These are phyloP conservation scores for Paxillus involutus DNA, from an alignment of 768 basidiomycete species.

Conservation along the genomic window DNA sequence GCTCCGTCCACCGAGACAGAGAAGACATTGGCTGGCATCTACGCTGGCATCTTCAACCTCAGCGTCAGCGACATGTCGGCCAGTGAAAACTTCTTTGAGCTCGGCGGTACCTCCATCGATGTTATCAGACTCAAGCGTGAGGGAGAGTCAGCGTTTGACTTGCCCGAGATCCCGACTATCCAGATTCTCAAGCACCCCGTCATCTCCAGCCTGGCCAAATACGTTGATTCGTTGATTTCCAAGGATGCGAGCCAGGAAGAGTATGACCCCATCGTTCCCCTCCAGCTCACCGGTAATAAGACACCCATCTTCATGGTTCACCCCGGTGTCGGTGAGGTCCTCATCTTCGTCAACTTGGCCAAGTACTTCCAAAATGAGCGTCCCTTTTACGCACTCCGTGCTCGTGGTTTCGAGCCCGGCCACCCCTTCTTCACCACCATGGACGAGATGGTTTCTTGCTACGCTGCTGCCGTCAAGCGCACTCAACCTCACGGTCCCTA, in stretches of 20 bases:
- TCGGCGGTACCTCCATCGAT: conserved; percentile 43
- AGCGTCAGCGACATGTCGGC: conserved; percentile 23
- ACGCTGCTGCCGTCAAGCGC: conserved; percentile 30
- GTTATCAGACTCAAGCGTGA: conserved; percentile 32
- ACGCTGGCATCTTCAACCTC: conserved; percentile 32
- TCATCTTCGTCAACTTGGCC: conserved; percentile 38
- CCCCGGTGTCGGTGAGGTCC: conserved; percentile 37
- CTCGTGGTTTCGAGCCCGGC: conserved; percentile 37
- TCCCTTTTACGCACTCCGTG: conserved; percentile 38
- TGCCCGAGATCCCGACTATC: conserved; percentile 38
- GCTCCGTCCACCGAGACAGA: conserved; percentile 25
- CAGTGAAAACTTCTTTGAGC: conserved; percentile 39
- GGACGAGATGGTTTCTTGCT: conserved; percentile 34
- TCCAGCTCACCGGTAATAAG: conserved; percentile 37
- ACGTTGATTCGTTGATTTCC: conserved; percentile 27
- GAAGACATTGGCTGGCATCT: conserved; percentile 27
- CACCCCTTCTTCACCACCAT: conserved; percentile 31
- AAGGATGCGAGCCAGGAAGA: conserved; percentile 17
- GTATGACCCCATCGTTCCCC: conserved; percentile 43
- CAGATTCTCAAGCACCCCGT: conserved; percentile 37
- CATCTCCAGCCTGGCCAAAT: conserved; percentile 30
- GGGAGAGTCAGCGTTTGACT: conserved; percentile 24
- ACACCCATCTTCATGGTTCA: conserved; percentile 41
- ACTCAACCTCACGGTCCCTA: conserved; percentile 33
- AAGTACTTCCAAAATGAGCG: conserved; percentile 33